Conservation (phyloP, 2,329 filamentous ascomycete species). For the Orbilia ellipsospora region DNA sequence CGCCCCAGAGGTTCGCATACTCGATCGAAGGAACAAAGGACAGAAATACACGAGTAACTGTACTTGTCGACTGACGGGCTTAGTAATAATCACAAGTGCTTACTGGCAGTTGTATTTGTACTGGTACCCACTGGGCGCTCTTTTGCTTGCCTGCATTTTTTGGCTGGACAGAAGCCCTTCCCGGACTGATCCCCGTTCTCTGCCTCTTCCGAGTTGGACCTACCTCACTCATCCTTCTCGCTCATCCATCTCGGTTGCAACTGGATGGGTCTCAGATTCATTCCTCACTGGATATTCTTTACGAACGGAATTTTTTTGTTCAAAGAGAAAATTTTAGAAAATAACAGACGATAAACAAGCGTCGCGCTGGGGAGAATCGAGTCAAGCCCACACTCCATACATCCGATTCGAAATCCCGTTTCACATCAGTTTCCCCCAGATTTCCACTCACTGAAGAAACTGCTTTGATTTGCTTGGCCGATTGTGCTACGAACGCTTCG, state of each 20-base stretch:
- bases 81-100: too few relatives aligned
- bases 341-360: conserved; percentile 19
- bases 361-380: conserved; percentile 8
- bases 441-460: conserved; percentile 32
- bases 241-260: conserved; percentile 54
- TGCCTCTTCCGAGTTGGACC: conserved; percentile 54
- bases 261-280: conserved; percentile 41
- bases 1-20: background rate
- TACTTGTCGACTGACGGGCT: background rate
- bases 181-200: conserved; percentile 43
- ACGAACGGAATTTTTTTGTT: background rate
- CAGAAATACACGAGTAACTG: too few relatives aligned
- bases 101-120: conserved; percentile 7
- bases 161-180: conserved; percentile 21
- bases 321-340: conserved; percentile 10
- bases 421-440: conserved; percentile 20
- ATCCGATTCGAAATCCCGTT: conserved; percentile 46
- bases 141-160: conserved; percentile 12
- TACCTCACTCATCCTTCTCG: conserved; percentile 52
- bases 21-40: conserved; percentile 6
- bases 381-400: conserved; percentile 3
- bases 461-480: conserved; percentile 11
- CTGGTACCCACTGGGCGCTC: background rate
- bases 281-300: conserved; percentile 9
- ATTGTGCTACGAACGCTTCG: conserved; percentile 2